Evolutionary conservation across 768 basidiomycete genomes (phyloP), one percentile per base, ranked within the genome.

Genomic region (Macrocybe gigantea): DNA sequence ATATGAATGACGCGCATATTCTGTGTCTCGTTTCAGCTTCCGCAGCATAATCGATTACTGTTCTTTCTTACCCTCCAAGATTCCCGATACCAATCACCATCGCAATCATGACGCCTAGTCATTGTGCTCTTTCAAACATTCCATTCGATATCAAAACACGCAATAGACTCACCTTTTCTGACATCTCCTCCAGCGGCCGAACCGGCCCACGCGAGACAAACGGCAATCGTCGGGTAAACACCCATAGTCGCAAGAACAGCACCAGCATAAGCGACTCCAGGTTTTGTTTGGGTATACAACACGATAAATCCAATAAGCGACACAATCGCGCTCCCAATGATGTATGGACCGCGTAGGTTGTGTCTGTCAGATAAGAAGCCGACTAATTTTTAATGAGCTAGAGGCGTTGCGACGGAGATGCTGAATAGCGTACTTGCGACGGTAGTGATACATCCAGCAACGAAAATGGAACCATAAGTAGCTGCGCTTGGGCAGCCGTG

Each of bases 81-180:
- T 82, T 83, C n/a, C 76, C 79, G 7, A 77, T 34, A 15, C 77
- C 77, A 44, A 77, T 72, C 11, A 81, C 70, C 65, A 77, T 69
- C 5, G 75, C 82, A 34, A 80, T 51, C 10, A 70, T 67, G 10
- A 80, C 62, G 49, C 63, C 57, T 58, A 38, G 11, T 37, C 32
- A 38, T 6, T 34, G 33, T 38, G 29, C n/a, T 32, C 2, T 3
- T 33, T 22, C 22, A 22, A 22, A 22, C 22, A 22, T 22, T 22
- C 22, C 22, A 22, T 22, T 22, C 22, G 22, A 22, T 13, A 12
- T 38, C 36, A 33, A 33, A 31, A 11, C 3, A n/a, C 12, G 8
- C 31, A 6, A 30, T 4, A 13, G 11, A 13, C 45, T 9, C 68
- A 15, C 70, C 81, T 47, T 71, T 68, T 54, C 77, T 75, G 43